These are phyloP conservation scores for Seiridium cupressi DNA, from an alignment of 2,329 filamentous ascomycete species.

Conservation along the genomic window DNA sequence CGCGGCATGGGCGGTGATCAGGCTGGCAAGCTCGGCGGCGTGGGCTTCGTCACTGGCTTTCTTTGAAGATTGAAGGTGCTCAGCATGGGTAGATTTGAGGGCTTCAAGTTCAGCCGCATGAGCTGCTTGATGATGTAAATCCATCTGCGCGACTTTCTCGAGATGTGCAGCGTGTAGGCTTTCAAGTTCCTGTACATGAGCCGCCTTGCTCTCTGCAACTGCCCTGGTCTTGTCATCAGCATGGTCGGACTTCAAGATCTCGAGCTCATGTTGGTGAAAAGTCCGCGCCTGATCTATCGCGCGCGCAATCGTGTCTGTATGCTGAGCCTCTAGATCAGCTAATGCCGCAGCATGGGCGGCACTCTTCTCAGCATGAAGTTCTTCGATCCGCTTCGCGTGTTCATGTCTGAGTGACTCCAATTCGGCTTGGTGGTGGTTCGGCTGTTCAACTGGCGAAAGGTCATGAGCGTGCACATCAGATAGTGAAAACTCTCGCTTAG, in stretches of 20 bases:
- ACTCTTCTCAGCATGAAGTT: conserved; percentile 22
- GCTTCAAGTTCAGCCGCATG: conserved; percentile 15
- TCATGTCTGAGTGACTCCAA: conserved; percentile 26
- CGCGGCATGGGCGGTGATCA: conserved; percentile 14
- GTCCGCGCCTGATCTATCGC: not conserved
- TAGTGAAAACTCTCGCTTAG: conserved; percentile 31
- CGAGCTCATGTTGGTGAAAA: conserved; percentile 6
- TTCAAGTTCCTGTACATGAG: conserved; percentile 20
- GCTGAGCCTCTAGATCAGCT: conserved; percentile 6
- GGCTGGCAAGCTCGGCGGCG: conserved; percentile 23
- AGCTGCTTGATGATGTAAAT: conserved; percentile 10
- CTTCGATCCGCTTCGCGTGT: conserved; percentile 23
- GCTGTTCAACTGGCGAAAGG: conserved; percentile 31
- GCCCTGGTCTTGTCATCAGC: conserved; percentile 10
- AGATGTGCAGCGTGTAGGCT: conserved; percentile 16
- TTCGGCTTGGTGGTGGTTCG: conserved; percentile 30
- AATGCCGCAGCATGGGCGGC: conserved; percentile 19
- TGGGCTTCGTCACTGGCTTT: conserved; percentile 19
- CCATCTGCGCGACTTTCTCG: conserved; percentile 12
- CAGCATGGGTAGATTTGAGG: conserved; percentile 19
- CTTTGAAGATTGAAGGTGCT: conserved; percentile 20
- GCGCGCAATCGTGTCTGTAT: conserved; percentile 2
- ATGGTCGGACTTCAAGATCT: conserved; percentile 16
- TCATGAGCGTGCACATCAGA: conserved; percentile 43
- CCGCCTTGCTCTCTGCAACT: conserved; percentile 12